These are phyloP conservation scores for Leishmania lainsoni DNA, from an alignment of 208 protist species.

Conservation along the genomic window DNA sequence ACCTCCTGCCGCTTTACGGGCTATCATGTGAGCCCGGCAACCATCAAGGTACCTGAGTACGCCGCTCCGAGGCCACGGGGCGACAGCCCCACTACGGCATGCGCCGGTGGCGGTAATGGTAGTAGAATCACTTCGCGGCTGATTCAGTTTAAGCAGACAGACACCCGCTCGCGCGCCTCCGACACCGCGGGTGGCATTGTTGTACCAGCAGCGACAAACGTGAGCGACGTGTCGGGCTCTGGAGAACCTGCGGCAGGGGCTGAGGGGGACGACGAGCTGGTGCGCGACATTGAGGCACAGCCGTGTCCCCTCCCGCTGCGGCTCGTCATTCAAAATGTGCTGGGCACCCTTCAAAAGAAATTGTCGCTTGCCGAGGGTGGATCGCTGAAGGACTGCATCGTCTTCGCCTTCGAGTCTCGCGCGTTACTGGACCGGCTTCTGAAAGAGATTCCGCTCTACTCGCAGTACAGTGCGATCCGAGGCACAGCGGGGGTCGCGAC, in stretches of 20 bases:
- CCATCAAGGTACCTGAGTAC: neutral
- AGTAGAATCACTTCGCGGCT: constrained; percentile 12
- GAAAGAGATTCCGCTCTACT: constrained; percentile 83
- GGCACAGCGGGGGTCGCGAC: neutral
- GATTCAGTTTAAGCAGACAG: constrained; percentile 23
- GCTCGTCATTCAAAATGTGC: constrained; percentile 74
- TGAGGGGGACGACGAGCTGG: constrained; percentile 40
- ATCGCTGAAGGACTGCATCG: constrained; percentile 75
- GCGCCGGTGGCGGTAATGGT: neutral
- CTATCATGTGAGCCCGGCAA: neutral
- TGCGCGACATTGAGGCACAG: constrained; percentile 62
- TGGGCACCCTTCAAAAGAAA: constrained; percentile 62
- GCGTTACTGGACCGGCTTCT: constrained; percentile 80
- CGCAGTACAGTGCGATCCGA: constrained; percentile 31
- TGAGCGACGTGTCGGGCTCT: neutral
- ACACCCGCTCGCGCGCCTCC: neutral
- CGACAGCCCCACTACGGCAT: neutral
- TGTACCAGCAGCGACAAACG: neutral
- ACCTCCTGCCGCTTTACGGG: neutral
- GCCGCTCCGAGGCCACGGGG: neutral
- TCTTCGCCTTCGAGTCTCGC: constrained; percentile 82
- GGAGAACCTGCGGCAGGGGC: neutral
- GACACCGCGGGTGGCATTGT: neutral
- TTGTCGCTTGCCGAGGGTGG: constrained; percentile 68
- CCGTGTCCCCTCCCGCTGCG: constrained; percentile 85